Percentiles rank a stretch among this genome's conserved stretches.
Conservation (phyloP, 768 basidiomycete species). For the Termitomyces sp. region DNA sequence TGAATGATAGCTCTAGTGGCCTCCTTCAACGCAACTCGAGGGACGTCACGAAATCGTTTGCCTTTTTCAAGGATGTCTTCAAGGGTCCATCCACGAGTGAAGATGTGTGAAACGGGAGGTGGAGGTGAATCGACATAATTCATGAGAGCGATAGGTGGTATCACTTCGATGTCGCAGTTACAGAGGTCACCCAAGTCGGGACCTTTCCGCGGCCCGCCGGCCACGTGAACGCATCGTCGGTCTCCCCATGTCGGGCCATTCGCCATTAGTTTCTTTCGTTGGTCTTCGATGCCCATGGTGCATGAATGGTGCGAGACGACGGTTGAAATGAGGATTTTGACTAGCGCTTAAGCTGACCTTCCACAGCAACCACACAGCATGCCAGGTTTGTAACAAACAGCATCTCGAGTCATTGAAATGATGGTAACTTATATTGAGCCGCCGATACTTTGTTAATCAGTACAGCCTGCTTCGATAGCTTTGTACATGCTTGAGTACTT, state of each 20-base stretch:
- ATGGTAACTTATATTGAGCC: neutral
- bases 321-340: neutral
- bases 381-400: neutral
- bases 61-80: constrained; percentile 17
- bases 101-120: neutral
- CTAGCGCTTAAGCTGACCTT: neutral
- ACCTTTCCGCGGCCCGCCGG: neutral
- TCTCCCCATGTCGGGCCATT: constrained; percentile 15
- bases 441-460: neutral
- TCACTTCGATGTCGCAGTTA: neutral
- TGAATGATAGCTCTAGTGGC: constrained; percentile 30
- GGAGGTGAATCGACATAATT: constrained; percentile 1
- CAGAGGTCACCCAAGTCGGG: neutral
- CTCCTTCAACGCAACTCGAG: constrained; percentile 29
- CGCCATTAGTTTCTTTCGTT: constrained; percentile 16
- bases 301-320: neutral
- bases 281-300: constrained; percentile 17
- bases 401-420: neutral
- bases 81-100: constrained; percentile 43
- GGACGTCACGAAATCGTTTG: constrained; percentile 23
- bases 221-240: constrained; percentile 11
- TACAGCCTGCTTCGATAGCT: neutral
- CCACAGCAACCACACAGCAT: neutral
- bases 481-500: no score
- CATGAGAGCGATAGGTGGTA: constrained; percentile 6